Conservation (phyloP, 2,329 filamentous ascomycete species). For the Penicillium sclerotigenum region DNA sequence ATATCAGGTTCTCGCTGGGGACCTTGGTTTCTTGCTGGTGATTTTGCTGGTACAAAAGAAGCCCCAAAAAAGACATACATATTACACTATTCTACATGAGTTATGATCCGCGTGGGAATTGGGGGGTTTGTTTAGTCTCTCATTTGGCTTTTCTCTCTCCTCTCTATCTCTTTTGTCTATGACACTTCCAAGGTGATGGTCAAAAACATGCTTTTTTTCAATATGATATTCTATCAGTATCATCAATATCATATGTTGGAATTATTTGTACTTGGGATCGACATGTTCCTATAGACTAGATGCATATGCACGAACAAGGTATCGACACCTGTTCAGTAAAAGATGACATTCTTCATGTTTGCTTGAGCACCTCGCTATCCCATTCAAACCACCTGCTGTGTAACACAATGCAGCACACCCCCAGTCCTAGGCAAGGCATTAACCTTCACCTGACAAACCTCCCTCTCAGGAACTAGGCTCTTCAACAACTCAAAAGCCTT, state of each 20-base stretch:
- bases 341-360: neutral
- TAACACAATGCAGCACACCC: slow-evolving; percentile 33
- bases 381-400: slow-evolving; percentile 28
- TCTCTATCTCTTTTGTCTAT: neutral
- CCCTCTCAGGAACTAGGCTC: slow-evolving; percentile 26
- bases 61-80: slow-evolving; percentile 8
- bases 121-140: neutral
- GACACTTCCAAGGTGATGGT: neutral
- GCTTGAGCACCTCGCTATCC: neutral
- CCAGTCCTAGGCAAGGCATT: slow-evolving; percentile 30
- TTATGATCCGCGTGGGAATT: neutral
- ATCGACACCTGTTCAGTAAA: neutral
- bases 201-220: neutral
- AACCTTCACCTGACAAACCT: slow-evolving; percentile 26
- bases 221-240: too few relatives aligned
- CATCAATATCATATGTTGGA: neutral
- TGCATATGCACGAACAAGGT: neutral
- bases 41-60: slow-evolving; percentile 7
- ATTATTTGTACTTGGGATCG: neutral
- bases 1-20: neutral
- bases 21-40: neutral
- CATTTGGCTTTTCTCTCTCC: neutral
- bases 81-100: slow-evolving; percentile 6
- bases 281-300: neutral
- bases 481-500: slow-evolving; percentile 24